Conservation (phyloP, 345 rosid species). For the Aquilaria malaccensis region DNA sequence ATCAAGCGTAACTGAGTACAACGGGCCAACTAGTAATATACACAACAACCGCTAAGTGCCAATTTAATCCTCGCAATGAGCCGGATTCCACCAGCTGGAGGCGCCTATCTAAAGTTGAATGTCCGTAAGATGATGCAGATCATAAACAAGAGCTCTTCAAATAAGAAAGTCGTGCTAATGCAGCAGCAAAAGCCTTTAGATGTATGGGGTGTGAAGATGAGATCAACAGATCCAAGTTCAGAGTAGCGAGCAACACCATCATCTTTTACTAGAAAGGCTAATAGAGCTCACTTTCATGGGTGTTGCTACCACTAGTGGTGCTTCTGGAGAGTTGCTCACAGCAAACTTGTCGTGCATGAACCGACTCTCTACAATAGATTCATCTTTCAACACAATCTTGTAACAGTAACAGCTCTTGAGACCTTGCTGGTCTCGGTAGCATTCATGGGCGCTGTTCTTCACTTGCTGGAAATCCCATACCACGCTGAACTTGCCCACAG, state of each 20-base stretch:
- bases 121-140: too few relatives aligned
- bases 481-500: conserved; percentile 93
- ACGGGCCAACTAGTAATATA: too few relatives aligned
- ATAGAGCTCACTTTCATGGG: conserved; percentile 93
- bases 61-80: too few relatives aligned
- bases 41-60: too few relatives aligned
- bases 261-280: conserved; percentile 62
- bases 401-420: conserved; percentile 96
- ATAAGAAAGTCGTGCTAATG: too few relatives aligned
- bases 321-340: conserved; percentile 74
- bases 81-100: too few relatives aligned
- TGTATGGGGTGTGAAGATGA: neutral
- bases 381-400: conserved; percentile 86
- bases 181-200: too few relatives aligned
- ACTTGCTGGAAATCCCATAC: conserved; percentile 96
- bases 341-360: conserved; percentile 93
- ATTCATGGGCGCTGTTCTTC: conserved; percentile 79
- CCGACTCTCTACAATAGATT: conserved; percentile 83
- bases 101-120: too few relatives aligned
- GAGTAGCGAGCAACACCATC: neutral
- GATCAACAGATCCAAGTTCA: conserved; percentile 5
- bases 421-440: conserved; percentile 85
- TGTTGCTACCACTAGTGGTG: conserved; percentile 93
- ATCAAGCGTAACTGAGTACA: too few relatives aligned
- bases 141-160: too few relatives aligned